Evolutionary conservation across 2,329 filamentous ascomycete species (phyloP).

Genomic region (Cercospora sesami): DNA sequence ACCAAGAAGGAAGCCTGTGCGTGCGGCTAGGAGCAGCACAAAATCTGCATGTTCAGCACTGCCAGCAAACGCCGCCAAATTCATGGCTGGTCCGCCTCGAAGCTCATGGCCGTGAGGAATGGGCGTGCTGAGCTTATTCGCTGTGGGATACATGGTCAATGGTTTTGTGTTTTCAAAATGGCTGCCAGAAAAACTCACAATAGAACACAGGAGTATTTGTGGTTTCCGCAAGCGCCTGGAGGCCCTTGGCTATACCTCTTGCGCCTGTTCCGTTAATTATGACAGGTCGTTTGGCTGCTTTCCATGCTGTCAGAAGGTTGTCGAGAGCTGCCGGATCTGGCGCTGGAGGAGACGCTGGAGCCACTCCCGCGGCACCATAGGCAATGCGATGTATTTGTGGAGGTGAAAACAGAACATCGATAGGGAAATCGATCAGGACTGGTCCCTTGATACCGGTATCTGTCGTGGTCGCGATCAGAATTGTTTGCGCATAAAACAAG

Average conservation of each 20-base stretch:
- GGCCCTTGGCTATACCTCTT: conserved; percentile 28
- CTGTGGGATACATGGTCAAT: background rate
- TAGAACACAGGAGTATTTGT: conserved; percentile 46
- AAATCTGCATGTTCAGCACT: conserved; percentile 43
- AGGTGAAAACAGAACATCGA: conserved; percentile 47
- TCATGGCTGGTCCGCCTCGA: conserved; percentile 40
- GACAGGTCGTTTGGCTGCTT: conserved; percentile 42
- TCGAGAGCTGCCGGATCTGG: conserved; percentile 43
- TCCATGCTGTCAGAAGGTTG: conserved; percentile 37
- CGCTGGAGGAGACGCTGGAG: conserved; percentile 39
- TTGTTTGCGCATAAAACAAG: background rate
- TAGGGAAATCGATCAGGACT: conserved; percentile 44
- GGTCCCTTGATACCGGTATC: conserved; percentile 46
- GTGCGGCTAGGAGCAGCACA: conserved; percentile 42
- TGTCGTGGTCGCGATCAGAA: conserved; percentile 7
- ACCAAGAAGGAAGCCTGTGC: conserved; percentile 25
- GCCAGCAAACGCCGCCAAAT: conserved; percentile 39
- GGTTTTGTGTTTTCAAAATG: too few relatives aligned
- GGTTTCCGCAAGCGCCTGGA: conserved; percentile 40
- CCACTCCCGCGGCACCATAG: conserved; percentile 46
- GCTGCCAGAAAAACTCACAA: conserved; percentile 16
- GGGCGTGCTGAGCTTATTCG: conserved; percentile 39
- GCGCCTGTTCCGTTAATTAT: conserved; percentile 48
- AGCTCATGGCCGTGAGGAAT: conserved; percentile 38
- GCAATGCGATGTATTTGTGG: conserved; percentile 41